Evolutionary conservation across 164 flowering plant species (phyloP).

Genomic region (Aristolochia fimbriata): DNA sequence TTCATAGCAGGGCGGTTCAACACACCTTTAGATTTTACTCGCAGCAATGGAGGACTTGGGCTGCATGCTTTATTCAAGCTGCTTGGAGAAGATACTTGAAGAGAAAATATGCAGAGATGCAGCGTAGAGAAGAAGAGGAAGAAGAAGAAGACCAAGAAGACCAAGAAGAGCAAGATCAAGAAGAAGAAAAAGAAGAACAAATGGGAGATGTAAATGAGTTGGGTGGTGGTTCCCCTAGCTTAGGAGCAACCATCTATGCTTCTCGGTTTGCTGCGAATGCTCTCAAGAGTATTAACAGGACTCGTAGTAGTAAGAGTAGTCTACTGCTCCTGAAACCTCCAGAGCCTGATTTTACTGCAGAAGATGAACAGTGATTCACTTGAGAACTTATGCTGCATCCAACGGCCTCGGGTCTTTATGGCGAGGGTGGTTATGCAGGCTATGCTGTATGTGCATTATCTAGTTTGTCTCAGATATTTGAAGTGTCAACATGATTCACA

Average conservation of each 20-base stretch:
- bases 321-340: constrained; percentile 67
- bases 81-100: constrained; percentile 90
- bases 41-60: constrained; percentile 99
- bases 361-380: constrained; percentile 28
- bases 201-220: constrained; percentile 11
- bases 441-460: too few relatives aligned
- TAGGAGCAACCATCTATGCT: constrained; percentile 77
- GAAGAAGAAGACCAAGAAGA: constrained; percentile 9
- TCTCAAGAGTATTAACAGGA: constrained; percentile 70
- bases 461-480: too few relatives aligned
- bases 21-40: constrained; percentile 97
- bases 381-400: not conserved
- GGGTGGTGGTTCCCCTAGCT: constrained; percentile 45
- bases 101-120: constrained; percentile 62
- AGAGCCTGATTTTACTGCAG: constrained; percentile 84
- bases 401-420: too few relatives aligned
- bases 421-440: too few relatives aligned
- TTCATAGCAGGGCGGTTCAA: constrained; percentile 93
- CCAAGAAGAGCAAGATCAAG: too few relatives aligned
- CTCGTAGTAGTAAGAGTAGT: constrained; percentile 39
- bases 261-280: constrained; percentile 85
- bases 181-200: too few relatives aligned
- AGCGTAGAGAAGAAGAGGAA: constrained; percentile 50
- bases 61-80: constrained; percentile 95
- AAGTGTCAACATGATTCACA: too few relatives aligned